phyloP scores from a whole-genome alignment of 1,284 basidiomycete genomes.

The Cryptococcus sp. region DNA sequence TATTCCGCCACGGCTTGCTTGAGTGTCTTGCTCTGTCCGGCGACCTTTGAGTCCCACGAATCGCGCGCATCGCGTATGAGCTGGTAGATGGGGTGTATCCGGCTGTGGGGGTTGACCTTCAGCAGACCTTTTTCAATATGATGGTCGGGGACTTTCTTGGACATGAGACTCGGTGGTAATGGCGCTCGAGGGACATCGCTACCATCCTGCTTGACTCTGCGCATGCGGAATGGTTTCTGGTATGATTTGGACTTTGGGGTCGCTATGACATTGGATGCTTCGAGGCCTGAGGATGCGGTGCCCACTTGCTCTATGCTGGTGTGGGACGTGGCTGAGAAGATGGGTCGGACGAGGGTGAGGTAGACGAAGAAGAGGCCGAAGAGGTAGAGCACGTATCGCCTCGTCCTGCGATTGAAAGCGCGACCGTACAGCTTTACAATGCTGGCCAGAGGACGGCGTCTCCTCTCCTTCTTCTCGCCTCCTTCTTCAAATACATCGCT shows the following conservation, averaged over 20 bases:
- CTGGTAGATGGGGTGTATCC: constrained; percentile 60
- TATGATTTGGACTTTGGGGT: too few relatives aligned
- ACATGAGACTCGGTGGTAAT: constrained; percentile 6
- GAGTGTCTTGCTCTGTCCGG: constrained; percentile 60
- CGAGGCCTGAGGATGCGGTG: too few relatives aligned
- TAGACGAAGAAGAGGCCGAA: too few relatives aligned
- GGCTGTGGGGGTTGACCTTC: constrained; percentile 24
- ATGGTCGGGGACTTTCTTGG: constrained; percentile 18
- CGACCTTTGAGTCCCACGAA: constrained; percentile 60
- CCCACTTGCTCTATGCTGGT: too few relatives aligned
- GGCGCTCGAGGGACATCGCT: not conserved
- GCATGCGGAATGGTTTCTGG: too few relatives aligned
- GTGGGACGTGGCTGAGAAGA: too few relatives aligned
- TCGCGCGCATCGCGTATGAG: constrained; percentile 59
- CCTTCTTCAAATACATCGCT: not conserved
- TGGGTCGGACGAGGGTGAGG: too few relatives aligned
- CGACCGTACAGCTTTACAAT: too few relatives aligned
- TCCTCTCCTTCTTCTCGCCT: constrained; percentile 1
- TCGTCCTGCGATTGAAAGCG: too few relatives aligned
- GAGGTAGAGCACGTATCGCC: too few relatives aligned
- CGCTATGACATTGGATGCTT: too few relatives aligned
- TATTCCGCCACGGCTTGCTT: constrained; percentile 62
- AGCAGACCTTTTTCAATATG: constrained; percentile 29
- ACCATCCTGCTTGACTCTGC: too few relatives aligned
- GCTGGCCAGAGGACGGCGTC: not conserved